Percentiles rank a stretch among this genome's conserved stretches.
phyloP scores from a whole-genome alignment of 2,329 filamentous ascomycete species.

The Phialophora expanda region DNA sequence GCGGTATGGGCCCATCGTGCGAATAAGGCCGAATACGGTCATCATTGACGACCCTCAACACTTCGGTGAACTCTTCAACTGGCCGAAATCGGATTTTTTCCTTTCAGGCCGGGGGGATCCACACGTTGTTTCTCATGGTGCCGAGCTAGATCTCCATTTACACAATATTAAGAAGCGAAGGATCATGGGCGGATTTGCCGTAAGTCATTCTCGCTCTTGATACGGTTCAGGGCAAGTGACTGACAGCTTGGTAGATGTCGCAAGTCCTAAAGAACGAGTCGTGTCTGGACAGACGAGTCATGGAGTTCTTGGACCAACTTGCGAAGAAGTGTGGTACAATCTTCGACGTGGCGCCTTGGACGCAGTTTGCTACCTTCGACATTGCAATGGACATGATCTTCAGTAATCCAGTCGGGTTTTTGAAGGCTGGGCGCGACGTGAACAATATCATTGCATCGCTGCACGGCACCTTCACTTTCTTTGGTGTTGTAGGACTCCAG shows the following conservation, averaged over 20 bases:
- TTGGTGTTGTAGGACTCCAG: background rate
- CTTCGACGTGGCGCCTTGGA: slow-evolving; percentile 1
- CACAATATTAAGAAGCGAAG: background rate
- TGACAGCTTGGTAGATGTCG: background rate
- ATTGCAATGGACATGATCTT: background rate
- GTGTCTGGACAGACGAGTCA: background rate
- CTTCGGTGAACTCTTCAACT: background rate
- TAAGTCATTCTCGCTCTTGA: background rate
- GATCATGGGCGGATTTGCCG: background rate
- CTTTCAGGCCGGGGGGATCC: background rate
- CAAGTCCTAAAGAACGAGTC: slow-evolving; percentile 3
- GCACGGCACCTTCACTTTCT: background rate
- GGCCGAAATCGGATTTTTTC: background rate
- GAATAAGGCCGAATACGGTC: background rate
- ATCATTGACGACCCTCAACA: background rate
- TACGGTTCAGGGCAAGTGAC: background rate
- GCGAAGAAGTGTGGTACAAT: background rate
- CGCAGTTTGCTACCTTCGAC: slow-evolving; percentile 3
- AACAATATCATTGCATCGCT: background rate
- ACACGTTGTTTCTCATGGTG: background rate
- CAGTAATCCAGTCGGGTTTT: background rate
- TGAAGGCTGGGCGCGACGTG: background rate
- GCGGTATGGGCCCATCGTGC: background rate
- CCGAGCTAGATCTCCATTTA: background rate
- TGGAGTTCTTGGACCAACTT: background rate